Evolutionary conservation across 2,329 filamentous ascomycete species (phyloP), one percentile per base, ranked within the genome.

Genomic region (Pseudogymnoascus sp.): DNA sequence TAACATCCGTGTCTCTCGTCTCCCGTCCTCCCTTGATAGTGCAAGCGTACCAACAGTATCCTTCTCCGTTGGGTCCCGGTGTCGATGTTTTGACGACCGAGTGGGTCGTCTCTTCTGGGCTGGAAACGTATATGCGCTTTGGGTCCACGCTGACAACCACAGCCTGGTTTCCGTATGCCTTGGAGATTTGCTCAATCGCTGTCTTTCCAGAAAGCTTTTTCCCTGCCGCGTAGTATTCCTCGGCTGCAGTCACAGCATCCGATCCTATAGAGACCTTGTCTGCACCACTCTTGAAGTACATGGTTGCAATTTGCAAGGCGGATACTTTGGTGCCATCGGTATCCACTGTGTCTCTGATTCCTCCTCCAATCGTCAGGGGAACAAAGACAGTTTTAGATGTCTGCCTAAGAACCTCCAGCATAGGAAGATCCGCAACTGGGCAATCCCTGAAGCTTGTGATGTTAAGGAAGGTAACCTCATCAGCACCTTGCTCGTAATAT

Each of bases 381-480:
- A 99, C 95, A 73, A 99, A 99, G 46, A 97, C 93, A 0, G 91
- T 93, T 73, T 91, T 85, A 8, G 93, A 95, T 0, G 93, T 91
- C 68, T 86, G 85, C 59, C 92, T 86, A 59, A 99, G 81, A 62
- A 99, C 88, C 78, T 99, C 93, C 61, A 99, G 86, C 95, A 99
- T 99, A 6, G 95, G 95, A 3, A 93, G 80, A 77, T 99, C 95
- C 68, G 88, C 90, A 11, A 97, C 78, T 6, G 95, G 95, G 68
- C 92, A 96, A 79, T 97, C 95, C 66, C 95, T 88, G 84, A 99
- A 99, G 18, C 89, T 95, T 1, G 93, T 99, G 73, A 99, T 99
- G 82, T 99, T 99, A 69, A 99, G 83, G 76, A 99, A 99, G 0
- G 93, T 96, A 63, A 99, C 85, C 77, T 99, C 95, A 76, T 99